Percentiles rank a stretch among this genome's conserved stretches.
phyloP scores from a whole-genome alignment of 805 yeast genomes.

The Yamadazyma akitaensis region DNA sequence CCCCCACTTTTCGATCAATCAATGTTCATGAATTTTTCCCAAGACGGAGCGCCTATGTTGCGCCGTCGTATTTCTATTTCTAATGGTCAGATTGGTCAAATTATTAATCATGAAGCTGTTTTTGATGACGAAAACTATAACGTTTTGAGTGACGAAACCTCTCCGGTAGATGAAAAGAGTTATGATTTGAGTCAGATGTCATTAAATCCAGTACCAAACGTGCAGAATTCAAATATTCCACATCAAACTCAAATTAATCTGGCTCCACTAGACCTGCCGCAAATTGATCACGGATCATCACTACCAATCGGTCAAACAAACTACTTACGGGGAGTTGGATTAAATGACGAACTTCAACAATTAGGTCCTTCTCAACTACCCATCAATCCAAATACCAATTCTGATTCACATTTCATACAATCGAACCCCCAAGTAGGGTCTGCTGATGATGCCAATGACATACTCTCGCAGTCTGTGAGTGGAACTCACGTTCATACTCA shows the following conservation, averaged over 20 bases:
- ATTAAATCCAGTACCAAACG: neutral
- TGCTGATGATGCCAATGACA: no score
- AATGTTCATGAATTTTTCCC: conserved; percentile 31
- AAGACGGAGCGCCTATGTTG: conserved; percentile 32
- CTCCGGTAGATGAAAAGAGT: conserved; percentile 4
- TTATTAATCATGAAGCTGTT: conserved; percentile 46
- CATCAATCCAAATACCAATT: neutral
- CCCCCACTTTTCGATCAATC: conserved; percentile 47
- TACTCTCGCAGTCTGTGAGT: no score
- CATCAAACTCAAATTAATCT: neutral
- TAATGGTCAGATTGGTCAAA: conserved; percentile 81
- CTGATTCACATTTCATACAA: neutral
- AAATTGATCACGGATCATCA: neutral
- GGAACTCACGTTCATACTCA: neutral
- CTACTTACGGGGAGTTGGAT: neutral
- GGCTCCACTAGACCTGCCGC: no score
- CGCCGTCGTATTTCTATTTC: conserved; percentile 76
- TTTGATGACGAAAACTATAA: conserved; percentile 25
- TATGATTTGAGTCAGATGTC: neutral
- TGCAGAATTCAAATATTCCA: no score
- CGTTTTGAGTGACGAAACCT: conserved; percentile 5
- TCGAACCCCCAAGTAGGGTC: no score
- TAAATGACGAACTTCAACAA: conserved; percentile 1
- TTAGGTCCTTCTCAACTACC: neutral
- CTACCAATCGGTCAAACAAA: neutral